Conservation (phyloP, 768 basidiomycete genomes). For the Kockovaella imperatae region DNA sequence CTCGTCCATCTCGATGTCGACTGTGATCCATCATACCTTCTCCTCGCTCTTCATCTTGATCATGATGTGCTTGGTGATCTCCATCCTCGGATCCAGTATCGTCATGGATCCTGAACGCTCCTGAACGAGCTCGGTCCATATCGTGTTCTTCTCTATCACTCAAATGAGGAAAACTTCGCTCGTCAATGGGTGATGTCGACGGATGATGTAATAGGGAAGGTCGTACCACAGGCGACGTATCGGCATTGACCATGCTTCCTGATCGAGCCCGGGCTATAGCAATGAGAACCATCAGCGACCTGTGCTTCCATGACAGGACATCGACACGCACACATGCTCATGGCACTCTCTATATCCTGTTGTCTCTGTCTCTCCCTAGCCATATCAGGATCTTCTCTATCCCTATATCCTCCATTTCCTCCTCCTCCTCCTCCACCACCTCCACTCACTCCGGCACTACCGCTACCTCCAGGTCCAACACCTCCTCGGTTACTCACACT, state of each 20-base stretch:
- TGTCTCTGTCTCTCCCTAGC: constrained; percentile 78
- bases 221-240: constrained; percentile 17
- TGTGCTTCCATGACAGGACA: not conserved
- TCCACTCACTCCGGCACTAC: too few relatives aligned
- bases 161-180: constrained; percentile 35
- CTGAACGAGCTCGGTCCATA: constrained; percentile 34
- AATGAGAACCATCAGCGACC: not conserved
- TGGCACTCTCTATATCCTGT: constrained; percentile 75
- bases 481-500: too few relatives aligned
- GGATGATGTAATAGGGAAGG: constrained; percentile 30
- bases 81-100: constrained; percentile 18
- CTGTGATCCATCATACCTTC: constrained; percentile 8
- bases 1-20: constrained; percentile 3
- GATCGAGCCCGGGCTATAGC: constrained; percentile 41
- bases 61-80: constrained; percentile 2
- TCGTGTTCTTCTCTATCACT: constrained; percentile 40
- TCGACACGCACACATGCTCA: constrained; percentile 52
- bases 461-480: too few relatives aligned
- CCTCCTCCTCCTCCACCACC: too few relatives aligned
- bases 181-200: constrained; percentile 35
- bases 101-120: constrained; percentile 20
- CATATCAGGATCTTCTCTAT: constrained; percentile 55
- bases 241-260: constrained; percentile 25
- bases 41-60: constrained; percentile 12
- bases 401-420: too few relatives aligned